Percentiles rank a stretch among this genome's conserved stretches.
Conservation (phyloP, 1,139 yeast species). For the Hansenula sp. region DNA sequence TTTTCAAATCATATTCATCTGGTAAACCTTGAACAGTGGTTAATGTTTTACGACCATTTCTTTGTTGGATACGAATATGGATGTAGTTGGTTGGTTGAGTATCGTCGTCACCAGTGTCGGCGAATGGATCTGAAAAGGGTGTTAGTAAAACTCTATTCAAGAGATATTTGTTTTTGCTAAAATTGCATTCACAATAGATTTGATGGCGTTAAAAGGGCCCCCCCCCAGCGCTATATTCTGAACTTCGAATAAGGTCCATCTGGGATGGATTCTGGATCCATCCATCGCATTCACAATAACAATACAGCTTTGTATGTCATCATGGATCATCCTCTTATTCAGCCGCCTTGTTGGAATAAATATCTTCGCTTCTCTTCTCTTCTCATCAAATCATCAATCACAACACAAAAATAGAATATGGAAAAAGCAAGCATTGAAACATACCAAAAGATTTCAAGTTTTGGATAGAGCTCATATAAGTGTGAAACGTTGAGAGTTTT, state of each 20-base stretch:
- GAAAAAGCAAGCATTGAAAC: conserved; percentile 23
- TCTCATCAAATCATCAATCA: not conserved
- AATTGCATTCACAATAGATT: no score
- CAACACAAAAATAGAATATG: not conserved
- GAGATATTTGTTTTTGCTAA: not conserved
- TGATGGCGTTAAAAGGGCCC: no score
- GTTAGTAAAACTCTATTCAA: not conserved
- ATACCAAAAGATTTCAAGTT: conserved; percentile 91
- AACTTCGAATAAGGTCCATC: no score
- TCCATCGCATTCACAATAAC: no score
- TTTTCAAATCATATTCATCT: conserved; percentile 89
- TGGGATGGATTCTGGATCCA: no score
- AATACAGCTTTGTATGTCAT: no score
- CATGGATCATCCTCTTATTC: no score
- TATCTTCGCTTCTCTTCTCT: not conserved
- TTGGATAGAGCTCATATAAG: conserved; percentile 86
- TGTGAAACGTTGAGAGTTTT: conserved; percentile 38
- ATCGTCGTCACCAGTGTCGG: conserved; percentile 99
- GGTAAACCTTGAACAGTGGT: conserved; percentile 99
- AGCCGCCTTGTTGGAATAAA: not conserved
- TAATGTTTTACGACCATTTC: conserved; percentile 98
- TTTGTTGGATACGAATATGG: conserved; percentile 98
- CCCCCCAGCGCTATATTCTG: not conserved
- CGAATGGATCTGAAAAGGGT: conserved; percentile 79
- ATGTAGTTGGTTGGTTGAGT: conserved; percentile 93